Evolutionary conservation across 2,329 filamentous ascomycete species (phyloP), one percentile per base, ranked within the genome.

Genomic region (Botryosphaeria dothidea): DNA sequence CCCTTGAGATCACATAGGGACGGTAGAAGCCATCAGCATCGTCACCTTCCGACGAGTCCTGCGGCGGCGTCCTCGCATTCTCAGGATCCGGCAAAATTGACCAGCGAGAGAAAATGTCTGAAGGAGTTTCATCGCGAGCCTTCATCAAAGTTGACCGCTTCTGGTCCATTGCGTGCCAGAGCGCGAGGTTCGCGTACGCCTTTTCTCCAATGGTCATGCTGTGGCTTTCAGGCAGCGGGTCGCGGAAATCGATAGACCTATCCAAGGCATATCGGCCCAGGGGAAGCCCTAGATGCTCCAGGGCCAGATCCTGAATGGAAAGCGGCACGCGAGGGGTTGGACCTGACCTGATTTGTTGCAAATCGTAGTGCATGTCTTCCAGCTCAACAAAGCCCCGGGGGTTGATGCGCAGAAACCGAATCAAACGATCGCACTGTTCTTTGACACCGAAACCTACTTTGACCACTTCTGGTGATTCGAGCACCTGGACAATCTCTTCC

Each of bases 371-470:
- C n/a, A 60, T 7, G 25, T 60, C 41, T 31, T 25, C 38, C 41
- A 97, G 83, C 77, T 97, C 93, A 67, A 96, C 86, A 4, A 92
- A 80, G 0, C 91, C 91, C 54, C 81, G 84, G 1, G 88, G 81
- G 0, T 90, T 75, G 29, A 97, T 82, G 0, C 78, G 81, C 2
- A 97, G 82, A 67, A 81, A 86, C n/a, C 85, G 90, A 29, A 81
- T 83, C n/a, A 97, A 72, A 31, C 93, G 86, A 3, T 86, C 89
- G 67, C 75, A 77, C 67, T 83, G 92, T 45, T 85, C 90, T 70
- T 86, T 85, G 69, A 97, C 90, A 61, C 84, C 82, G 3, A 97
- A 92, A 15, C 93, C 93, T 1, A 86, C 83, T 75, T 97, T 97
- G 46, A 85, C 85, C 65, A 96, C 83, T 1, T 80, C 75, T 0